These are phyloP conservation scores for Tephrocybe sp. DNA, from an alignment of 768 basidiomycete species.

Conservation along the genomic window DNA sequence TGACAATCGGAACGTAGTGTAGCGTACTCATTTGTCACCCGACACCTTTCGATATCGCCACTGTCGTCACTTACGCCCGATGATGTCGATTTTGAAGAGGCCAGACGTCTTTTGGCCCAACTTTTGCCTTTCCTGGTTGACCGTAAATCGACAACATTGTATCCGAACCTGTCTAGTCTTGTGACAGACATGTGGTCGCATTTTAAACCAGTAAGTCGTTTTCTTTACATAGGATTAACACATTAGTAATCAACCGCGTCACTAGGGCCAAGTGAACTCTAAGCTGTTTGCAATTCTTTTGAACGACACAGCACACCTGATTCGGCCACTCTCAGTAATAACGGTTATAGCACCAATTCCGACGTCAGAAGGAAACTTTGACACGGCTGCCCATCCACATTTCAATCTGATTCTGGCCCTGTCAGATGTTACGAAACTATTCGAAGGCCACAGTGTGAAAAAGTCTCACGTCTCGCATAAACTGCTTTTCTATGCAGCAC, in stretches of 20 bases:
- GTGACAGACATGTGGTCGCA: slow-evolving; percentile 70
- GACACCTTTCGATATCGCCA: slow-evolving; percentile 60
- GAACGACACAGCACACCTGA: slow-evolving; percentile 50
- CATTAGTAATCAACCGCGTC: neutral
- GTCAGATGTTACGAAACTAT: slow-evolving; percentile 54
- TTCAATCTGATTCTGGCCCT: slow-evolving; percentile 44
- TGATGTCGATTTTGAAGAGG: slow-evolving; percentile 45
- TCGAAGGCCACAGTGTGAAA: slow-evolving; percentile 20
- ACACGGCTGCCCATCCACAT: slow-evolving; percentile 38
- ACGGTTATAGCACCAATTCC: slow-evolving; percentile 16
- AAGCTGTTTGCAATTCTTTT: slow-evolving; percentile 53
- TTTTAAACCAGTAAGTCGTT: slow-evolving; percentile 48
- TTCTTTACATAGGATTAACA: neutral
- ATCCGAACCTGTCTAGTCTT: slow-evolving; percentile 48
- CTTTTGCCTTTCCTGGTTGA: slow-evolving; percentile 68
- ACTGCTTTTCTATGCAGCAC: slow-evolving; percentile 69
- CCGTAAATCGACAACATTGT: slow-evolving; percentile 54
- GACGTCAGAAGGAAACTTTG: slow-evolving; percentile 19
- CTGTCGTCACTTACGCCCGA: slow-evolving; percentile 43
- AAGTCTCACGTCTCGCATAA: slow-evolving; percentile 54
- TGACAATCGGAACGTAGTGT: slow-evolving; percentile 41
- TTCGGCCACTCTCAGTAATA: slow-evolving; percentile 48
- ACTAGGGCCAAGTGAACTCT: slow-evolving; percentile 37
- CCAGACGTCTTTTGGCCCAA: slow-evolving; percentile 45
- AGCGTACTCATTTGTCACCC: slow-evolving; percentile 67